Conservation (phyloP, 2,329 filamentous ascomycete genomes). For the Alternaria infectoria region DNA sequence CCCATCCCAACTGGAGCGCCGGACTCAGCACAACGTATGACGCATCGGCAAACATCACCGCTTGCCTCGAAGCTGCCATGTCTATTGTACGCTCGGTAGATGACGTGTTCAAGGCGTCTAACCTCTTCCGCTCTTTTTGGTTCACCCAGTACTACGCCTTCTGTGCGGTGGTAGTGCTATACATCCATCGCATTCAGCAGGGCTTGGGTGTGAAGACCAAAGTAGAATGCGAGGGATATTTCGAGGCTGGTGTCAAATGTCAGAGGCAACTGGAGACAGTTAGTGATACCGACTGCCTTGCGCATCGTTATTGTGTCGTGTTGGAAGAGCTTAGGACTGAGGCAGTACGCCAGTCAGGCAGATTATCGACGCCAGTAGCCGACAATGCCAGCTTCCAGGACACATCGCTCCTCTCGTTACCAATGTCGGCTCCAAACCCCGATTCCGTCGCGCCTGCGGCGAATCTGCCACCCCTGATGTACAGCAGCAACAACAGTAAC, state of each 20-base stretch:
- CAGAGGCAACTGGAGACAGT: slow-evolving; percentile 45
- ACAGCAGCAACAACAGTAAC: background rate
- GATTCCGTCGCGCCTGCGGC: background rate
- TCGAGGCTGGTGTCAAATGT: slow-evolving; percentile 53
- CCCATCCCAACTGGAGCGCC: slow-evolving; percentile 22
- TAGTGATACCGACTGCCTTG: slow-evolving; percentile 41
- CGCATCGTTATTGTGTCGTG: slow-evolving; percentile 59
- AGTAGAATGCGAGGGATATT: slow-evolving; percentile 56
- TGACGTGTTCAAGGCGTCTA: slow-evolving; percentile 48
- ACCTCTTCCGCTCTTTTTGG: slow-evolving; percentile 58
- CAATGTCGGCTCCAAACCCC: background rate
- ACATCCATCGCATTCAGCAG: slow-evolving; percentile 61
- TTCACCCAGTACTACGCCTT: slow-evolving; percentile 63
- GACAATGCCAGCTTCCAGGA: background rate
- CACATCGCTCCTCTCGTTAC: background rate
- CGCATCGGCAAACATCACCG: slow-evolving; percentile 45
- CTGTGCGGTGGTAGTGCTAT: slow-evolving; percentile 61
- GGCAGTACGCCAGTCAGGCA: slow-evolving; percentile 37
- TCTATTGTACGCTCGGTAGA: slow-evolving; percentile 55
- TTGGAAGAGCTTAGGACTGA: slow-evolving; percentile 59
- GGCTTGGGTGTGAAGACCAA: slow-evolving; percentile 53
- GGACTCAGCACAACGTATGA: slow-evolving; percentile 16
- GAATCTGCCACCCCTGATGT: slow-evolving; percentile 16
- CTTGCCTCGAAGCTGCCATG: slow-evolving; percentile 58
- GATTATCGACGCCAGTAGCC: slow-evolving; percentile 3